phyloP scores from a whole-genome alignment of 345 rosid genomes.

The Lumnitzera racemosa region DNA sequence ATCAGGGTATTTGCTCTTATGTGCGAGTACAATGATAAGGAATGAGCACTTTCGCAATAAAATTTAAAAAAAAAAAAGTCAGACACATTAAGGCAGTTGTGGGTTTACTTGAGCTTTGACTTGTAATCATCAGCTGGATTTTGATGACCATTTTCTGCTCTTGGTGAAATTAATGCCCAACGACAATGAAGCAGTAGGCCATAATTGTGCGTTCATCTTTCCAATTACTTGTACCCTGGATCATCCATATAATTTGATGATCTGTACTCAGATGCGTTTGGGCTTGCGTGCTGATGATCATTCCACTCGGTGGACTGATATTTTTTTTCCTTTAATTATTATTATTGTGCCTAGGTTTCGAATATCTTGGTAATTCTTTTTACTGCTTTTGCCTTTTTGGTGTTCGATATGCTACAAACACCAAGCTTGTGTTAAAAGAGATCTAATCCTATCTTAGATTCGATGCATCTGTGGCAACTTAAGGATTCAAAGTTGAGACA shows the following conservation, averaged over 20 bases:
- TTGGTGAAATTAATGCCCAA: slow-evolving; percentile 13
- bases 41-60: slow-evolving; percentile 32
- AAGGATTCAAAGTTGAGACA: too few species aligned
- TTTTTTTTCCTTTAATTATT: too few species aligned
- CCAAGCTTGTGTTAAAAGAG: too few species aligned
- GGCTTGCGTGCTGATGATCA: too few species aligned
- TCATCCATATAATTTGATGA: slow-evolving; percentile 7
- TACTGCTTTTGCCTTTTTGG: too few species aligned
- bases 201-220: slow-evolving; percentile 10
- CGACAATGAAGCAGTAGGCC: slow-evolving; percentile 15
- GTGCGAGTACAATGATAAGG: slow-evolving; percentile 27
- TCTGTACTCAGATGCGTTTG: neutral
- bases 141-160: slow-evolving; percentile 3
- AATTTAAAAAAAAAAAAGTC: slow-evolving; percentile 7
- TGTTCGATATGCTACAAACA: too few species aligned
- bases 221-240: slow-evolving; percentile 13
- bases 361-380: too few species aligned
- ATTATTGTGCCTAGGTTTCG: too few species aligned
- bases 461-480: too few species aligned
- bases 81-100: slow-evolving; percentile 17
- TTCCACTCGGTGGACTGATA: too few species aligned
- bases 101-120: neutral
- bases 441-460: too few species aligned
- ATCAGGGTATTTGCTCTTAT: slow-evolving; percentile 23
- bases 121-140: neutral